Conservation (phyloP, 2,329 filamentous ascomycete species). For the Geosmithia putterillii region DNA sequence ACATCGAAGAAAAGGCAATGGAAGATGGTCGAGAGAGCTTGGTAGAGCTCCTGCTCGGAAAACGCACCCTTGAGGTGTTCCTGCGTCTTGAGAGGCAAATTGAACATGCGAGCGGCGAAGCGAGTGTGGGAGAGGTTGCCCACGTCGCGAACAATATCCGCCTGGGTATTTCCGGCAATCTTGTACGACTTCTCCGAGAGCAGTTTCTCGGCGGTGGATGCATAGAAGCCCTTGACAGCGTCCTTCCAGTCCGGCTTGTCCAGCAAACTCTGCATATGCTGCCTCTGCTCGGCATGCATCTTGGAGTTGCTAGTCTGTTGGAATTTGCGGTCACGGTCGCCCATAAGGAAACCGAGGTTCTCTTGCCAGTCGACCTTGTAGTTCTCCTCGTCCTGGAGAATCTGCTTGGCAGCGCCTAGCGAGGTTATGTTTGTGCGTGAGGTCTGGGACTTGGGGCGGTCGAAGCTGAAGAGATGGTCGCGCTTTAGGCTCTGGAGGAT, state of each 20-base stretch:
- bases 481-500: slow-evolving; percentile 59
- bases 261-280: slow-evolving; percentile 43
- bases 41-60: slow-evolving; percentile 43
- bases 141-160: slow-evolving; percentile 61
- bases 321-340: slow-evolving; percentile 36
- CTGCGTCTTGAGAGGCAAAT: slow-evolving; percentile 52
- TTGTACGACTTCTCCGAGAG: slow-evolving; percentile 53
- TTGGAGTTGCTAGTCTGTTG: slow-evolving; percentile 41
- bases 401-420: slow-evolving; percentile 45
- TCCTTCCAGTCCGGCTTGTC: slow-evolving; percentile 49
- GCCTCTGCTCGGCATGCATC: slow-evolving; percentile 34
- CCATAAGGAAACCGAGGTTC: slow-evolving; percentile 51
- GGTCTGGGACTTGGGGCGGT: slow-evolving; percentile 40
- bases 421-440: slow-evolving; percentile 45
- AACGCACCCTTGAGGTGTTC: slow-evolving; percentile 47
- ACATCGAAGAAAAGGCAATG: slow-evolving; percentile 52
- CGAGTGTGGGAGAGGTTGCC: slow-evolving; percentile 54
- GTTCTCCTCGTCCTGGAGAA: slow-evolving; percentile 46
- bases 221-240: slow-evolving; percentile 55
- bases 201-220: slow-evolving; percentile 46
- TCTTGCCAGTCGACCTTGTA: slow-evolving; percentile 57
- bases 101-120: slow-evolving; percentile 51
- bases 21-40: slow-evolving; percentile 54
- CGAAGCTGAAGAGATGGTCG: slow-evolving; percentile 57
- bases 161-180: slow-evolving; percentile 40